Evolutionary conservation across 2,329 filamentous ascomycete genomes (phyloP), one percentile per base, ranked within the genome.

Genomic region (Camillea tinctor): DNA sequence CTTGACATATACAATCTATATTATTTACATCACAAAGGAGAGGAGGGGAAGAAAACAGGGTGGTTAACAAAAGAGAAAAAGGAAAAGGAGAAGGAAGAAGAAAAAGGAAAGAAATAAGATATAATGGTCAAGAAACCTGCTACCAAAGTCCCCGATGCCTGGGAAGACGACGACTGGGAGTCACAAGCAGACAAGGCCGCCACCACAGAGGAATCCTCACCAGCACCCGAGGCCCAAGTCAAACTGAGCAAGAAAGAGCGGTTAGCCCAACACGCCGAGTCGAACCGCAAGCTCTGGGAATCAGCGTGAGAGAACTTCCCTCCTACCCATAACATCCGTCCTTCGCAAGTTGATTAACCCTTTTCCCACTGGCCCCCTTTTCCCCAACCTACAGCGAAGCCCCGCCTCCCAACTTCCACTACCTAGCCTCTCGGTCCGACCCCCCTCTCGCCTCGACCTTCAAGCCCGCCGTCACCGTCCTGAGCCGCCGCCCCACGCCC

Each of bases 151-250:
- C 88, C 90, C 44, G 86, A 93, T 74, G 93, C 92, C 20, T 97
- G 94, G 94, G 92, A 94, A 36, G 84, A 80, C 65, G 88, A 96
- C 69, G 91, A 97, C 71, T 98, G 93, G 93, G 91, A 94, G 73
- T 77, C 80, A 5, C 84, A 90, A 72, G 92, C 90, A 59, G 92
- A 96, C 74, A 82, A 73, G 60, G 68, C 75, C 24, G 73, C 75
- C 50, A 73, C 78, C 21, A 72, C 75, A 67, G 74, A 76, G 1
- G 61, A 77, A 56, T 66, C 75, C n/a, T 69, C 74, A 30, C 65
- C 73, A 57, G 67, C 69, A 58, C 68, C 71, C 40, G 69, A 69
- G 55, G 71, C 74, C 19, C 75, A 77, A 67, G 73, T 73, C 52
- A 75, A 75, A 50, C 74, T 92, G 61, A 88, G 86, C 65, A 93